A percentile compares a stretch with the other conserved stretches of the same genome.
phyloP scores from a whole-genome alignment of 768 basidiomycete genomes.

The Candolleomyces eurysporus region DNA sequence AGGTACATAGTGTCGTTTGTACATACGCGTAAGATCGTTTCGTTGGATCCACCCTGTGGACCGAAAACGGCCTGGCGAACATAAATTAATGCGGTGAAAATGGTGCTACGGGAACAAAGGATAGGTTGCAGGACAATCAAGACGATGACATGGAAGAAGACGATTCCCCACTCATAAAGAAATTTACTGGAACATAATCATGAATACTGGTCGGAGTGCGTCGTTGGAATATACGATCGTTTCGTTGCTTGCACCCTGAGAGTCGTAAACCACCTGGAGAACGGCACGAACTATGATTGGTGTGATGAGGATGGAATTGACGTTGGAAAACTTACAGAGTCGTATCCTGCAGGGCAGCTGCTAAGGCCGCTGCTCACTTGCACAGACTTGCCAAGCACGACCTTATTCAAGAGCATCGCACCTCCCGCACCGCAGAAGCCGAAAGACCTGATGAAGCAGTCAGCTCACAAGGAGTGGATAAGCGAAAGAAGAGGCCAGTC shows the following conservation, averaged over 20 bases:
- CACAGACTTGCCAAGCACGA: slow-evolving; percentile 25
- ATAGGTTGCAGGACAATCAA: not conserved
- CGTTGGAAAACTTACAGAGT: slow-evolving; percentile 7
- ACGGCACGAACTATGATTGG: not conserved
- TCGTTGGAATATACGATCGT: slow-evolving; percentile 24
- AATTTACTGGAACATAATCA: not conserved
- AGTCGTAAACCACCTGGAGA: slow-evolving; percentile 16
- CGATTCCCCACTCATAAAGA: not conserved
- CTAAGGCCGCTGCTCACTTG: slow-evolving; percentile 20
- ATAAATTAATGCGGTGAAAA: no score
- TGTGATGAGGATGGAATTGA: not conserved
- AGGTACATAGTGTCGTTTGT: no score
- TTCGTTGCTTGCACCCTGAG: slow-evolving; percentile 22
- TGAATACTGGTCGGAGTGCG: not conserved
- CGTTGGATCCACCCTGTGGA: no score
- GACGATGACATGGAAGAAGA: not conserved
- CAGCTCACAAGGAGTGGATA: not conserved
- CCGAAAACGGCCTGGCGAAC: no score
- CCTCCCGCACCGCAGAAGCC: slow-evolving; percentile 18
- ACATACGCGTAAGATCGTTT: no score
- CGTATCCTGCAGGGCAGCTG: slow-evolving; percentile 20
- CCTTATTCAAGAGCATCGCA: slow-evolving; percentile 25
- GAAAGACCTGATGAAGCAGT: slow-evolving; percentile 16
- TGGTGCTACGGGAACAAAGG: not conserved
- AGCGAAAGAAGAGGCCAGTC: not conserved